phyloP scores from a whole-genome alignment of 2,329 filamentous ascomycete genomes.

The Cylindrodendrum hubeiense region DNA sequence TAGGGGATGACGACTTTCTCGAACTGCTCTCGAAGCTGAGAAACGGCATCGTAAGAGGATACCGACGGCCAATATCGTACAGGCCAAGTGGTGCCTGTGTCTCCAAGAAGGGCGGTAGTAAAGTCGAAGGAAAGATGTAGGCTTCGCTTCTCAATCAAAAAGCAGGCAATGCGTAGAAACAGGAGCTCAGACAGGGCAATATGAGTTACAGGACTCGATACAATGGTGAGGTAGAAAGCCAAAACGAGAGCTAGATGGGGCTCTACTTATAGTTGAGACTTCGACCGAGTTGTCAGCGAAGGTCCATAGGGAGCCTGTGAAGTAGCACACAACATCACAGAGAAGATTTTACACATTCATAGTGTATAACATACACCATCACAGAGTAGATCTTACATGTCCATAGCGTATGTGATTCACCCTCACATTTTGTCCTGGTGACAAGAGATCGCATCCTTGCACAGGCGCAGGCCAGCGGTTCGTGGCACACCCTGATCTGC shows the following conservation, averaged over 20 bases:
- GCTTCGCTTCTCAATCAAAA: not conserved
- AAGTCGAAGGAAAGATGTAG: not conserved
- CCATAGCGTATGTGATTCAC: no score
- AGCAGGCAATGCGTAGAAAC: not conserved
- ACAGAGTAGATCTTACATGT: no score
- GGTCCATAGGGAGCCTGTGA: not conserved
- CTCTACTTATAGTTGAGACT: not conserved
- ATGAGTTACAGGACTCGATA: not conserved
- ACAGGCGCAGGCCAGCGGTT: not conserved
- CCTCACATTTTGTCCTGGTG: not conserved
- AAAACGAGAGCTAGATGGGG: not conserved
- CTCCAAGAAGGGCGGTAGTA: not conserved
- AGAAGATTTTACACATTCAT: not conserved
- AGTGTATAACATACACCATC: no score
- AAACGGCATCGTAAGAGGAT: not conserved
- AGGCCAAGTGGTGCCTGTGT: not conserved
- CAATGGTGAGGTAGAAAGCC: not conserved
- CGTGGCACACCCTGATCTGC: not conserved
- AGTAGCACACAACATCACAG: not conserved
- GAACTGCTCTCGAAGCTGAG: not conserved
- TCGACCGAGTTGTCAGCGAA: not conserved
- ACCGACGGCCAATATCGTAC: not conserved
- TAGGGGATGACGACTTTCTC: not conserved
- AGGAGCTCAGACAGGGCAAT: not conserved
- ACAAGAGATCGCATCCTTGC: not conserved